phyloP scores from a whole-genome alignment of 2,329 filamentous ascomycete genomes.

The Arthrobotrys sphaeroides region DNA sequence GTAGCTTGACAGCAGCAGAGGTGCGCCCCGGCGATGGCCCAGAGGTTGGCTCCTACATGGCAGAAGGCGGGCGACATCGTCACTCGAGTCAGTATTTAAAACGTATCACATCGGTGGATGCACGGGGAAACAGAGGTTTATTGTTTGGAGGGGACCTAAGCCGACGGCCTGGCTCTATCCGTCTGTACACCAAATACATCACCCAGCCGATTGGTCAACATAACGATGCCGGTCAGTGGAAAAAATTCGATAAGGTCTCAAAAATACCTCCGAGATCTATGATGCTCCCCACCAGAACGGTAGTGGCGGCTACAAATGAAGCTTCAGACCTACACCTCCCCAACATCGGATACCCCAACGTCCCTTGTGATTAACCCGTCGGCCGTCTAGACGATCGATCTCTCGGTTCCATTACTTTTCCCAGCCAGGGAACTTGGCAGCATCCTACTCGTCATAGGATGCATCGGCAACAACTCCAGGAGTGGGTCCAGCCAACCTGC shows the following conservation, averaged over 20 bases:
- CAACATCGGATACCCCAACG: conserved; percentile 7
- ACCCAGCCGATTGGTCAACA: conserved; percentile 22
- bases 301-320: background rate
- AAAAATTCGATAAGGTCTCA: background rate
- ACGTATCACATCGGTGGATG: background rate
- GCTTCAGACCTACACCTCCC: background rate
- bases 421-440: conserved; percentile 16
- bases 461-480: conserved; percentile 34
- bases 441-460: background rate
- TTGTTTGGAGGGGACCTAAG: background rate
- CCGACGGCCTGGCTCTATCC: background rate
- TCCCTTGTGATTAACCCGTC: conserved; percentile 3
- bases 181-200: background rate
- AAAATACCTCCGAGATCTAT: conserved; percentile 18
- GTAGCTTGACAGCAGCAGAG: background rate
- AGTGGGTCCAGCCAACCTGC: conserved; percentile 40
- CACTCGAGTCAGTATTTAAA: background rate
- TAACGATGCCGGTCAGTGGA: conserved; percentile 6
- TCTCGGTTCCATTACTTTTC: conserved; percentile 19
- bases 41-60: background rate
- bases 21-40: background rate
- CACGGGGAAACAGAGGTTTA: conserved; percentile 1
- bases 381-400: conserved; percentile 11
- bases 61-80: background rate
- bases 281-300: background rate